These are phyloP conservation scores for Emmonsiellopsis sp. DNA, from an alignment of 2,329 filamentous ascomycete genomes.

Conservation along the genomic window DNA sequence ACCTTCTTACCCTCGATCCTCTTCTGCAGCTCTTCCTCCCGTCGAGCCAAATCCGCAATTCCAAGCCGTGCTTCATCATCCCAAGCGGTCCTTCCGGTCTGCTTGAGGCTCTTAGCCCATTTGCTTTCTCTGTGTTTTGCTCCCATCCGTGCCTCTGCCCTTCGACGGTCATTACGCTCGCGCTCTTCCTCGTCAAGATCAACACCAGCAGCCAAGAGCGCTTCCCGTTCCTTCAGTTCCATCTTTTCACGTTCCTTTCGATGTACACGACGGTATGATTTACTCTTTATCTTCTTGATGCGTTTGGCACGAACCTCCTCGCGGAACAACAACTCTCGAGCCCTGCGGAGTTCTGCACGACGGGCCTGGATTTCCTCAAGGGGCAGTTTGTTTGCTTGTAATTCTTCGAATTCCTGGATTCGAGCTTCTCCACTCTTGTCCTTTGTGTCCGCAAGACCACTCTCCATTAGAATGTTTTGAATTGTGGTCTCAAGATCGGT, in stretches of 20 bases:
- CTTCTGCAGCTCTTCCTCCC: slow-evolving; percentile 71
- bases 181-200: slow-evolving; percentile 56
- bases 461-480: slow-evolving; percentile 80
- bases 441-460: slow-evolving; percentile 57
- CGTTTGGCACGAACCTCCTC: slow-evolving; percentile 83
- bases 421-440: slow-evolving; percentile 54
- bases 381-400: slow-evolving; percentile 63
- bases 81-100: slow-evolving; percentile 72
- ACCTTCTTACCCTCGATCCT: slow-evolving; percentile 66
- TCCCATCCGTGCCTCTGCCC: slow-evolving; percentile 78
- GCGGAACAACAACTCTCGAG: slow-evolving; percentile 76
- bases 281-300: slow-evolving; percentile 99
- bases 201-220: slow-evolving; percentile 50
- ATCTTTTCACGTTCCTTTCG: slow-evolving; percentile 62
- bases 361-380: slow-evolving; percentile 64
- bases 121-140: slow-evolving; percentile 80
- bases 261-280: slow-evolving; percentile 85
- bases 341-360: slow-evolving; percentile 64
- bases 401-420: slow-evolving; percentile 59
- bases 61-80: slow-evolving; percentile 76
- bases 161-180: slow-evolving; percentile 59
- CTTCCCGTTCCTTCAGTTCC: slow-evolving; percentile 49
- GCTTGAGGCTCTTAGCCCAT: slow-evolving; percentile 79
- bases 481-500: slow-evolving; percentile 83
- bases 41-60: slow-evolving; percentile 69